Percentiles rank a stretch among this genome's conserved stretches.
Conservation (phyloP, 352 stramenopile species). For the Phytopythium vexans region DNA sequence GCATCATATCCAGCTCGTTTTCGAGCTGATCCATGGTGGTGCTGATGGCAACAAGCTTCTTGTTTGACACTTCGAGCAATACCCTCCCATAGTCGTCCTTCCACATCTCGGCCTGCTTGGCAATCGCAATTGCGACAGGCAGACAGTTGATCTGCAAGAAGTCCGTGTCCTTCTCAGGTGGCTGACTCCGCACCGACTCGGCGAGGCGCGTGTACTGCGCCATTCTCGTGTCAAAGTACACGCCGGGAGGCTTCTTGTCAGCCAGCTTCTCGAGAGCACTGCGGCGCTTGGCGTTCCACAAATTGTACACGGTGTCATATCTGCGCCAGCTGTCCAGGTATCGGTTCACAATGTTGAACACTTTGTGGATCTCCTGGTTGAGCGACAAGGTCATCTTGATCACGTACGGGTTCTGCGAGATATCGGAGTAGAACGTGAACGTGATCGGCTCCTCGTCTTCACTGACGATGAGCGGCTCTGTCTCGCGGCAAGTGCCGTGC, state of each 20-base stretch:
- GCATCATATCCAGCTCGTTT: conserved; percentile 70
- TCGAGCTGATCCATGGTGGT: conserved; percentile 80
- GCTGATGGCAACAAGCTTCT: conserved; percentile 72
- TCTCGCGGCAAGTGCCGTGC: conserved; percentile 93
- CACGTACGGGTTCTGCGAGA: conserved; percentile 93
- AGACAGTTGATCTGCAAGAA: conserved; percentile 95
- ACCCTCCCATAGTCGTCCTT: conserved; percentile 94
- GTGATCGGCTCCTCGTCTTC: conserved; percentile 94
- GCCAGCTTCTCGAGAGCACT: conserved; percentile 89
- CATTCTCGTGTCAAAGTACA: conserved; percentile 95
- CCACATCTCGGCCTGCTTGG: conserved; percentile 92
- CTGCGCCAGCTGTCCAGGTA: conserved; percentile 93
- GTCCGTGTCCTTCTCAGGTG: conserved; percentile 92
- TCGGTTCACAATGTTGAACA: conserved; percentile 93
- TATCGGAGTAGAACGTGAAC: conserved; percentile 95
- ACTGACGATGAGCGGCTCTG: conserved; percentile 80
- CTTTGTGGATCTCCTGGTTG: conserved; percentile 93
- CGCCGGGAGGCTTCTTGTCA: conserved; percentile 90
- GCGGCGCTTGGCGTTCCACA: conserved; percentile 93
- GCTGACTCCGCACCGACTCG: conserved; percentile 86
- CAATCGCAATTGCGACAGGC: conserved; percentile 85
- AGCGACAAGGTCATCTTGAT: conserved; percentile 94
- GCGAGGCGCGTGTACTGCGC: conserved; percentile 87
- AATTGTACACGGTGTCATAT: conserved; percentile 93
- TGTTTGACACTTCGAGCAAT: conserved; percentile 84